Percentiles rank a stretch among this genome's conserved stretches.
Conservation (phyloP, 2,329 filamentous ascomycete genomes). For the Curvularia sp. region DNA sequence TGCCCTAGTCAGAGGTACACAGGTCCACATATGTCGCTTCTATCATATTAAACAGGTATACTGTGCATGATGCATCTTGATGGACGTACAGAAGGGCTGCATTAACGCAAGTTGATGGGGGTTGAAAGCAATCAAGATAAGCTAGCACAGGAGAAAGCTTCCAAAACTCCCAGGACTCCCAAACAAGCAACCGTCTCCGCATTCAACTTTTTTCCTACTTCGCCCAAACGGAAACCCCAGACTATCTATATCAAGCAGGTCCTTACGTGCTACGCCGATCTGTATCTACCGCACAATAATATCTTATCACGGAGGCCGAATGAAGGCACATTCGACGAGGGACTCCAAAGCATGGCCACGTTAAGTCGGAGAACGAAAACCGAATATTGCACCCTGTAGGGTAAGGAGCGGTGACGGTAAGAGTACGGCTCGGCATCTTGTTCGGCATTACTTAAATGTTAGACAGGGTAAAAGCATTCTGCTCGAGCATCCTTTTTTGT, state of each 20-base stretch:
- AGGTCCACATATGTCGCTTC: conserved; percentile 8
- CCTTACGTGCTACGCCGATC: background rate
- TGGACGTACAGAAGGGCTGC: background rate
- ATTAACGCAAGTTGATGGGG: background rate
- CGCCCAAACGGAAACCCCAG: background rate
- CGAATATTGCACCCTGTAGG: background rate
- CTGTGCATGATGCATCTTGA: background rate
- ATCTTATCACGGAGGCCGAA: background rate
- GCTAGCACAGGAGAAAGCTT: background rate
- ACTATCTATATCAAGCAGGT: background rate
- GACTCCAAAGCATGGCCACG: background rate
- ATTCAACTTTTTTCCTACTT: background rate
- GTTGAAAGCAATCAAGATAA: background rate
- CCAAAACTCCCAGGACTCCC: background rate
- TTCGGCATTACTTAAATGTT: conserved; percentile 8
- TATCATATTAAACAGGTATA: background rate
- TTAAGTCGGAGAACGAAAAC: background rate
- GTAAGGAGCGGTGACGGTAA: conserved; percentile 9
- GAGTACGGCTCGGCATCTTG: conserved; percentile 2
- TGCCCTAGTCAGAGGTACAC: background rate
- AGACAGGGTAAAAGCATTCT: background rate
- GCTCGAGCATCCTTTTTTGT: conserved; percentile 5
- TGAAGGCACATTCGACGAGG: background rate
- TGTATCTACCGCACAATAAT: background rate
- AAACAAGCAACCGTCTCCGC: background rate